Base-by-base conservation (phyloP, 1,284 basidiomycete species). In the Cutaneotrichosporon cutaneum region DNA sequence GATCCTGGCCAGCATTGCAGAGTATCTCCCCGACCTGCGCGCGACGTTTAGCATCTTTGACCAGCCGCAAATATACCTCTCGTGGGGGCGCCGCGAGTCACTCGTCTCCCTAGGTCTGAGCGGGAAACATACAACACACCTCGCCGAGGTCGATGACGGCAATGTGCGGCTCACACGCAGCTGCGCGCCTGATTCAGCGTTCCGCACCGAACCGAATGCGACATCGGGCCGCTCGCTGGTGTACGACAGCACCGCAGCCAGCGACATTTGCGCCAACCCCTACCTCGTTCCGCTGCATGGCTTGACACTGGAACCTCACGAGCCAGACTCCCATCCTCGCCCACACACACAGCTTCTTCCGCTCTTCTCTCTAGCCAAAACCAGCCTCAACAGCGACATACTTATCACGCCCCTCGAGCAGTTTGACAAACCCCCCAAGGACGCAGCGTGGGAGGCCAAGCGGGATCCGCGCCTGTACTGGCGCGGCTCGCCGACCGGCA, bases 341-440 rank as follows among this genome's bases (percentile, higher is more conserved):
- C 78, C 77, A 14, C 77, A 78, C 54, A 76, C 76, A 1, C 69
- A 74, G 45, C 70, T 78, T 1, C 58, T 79, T 2, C 79, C 79
- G 0, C 60, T 80, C 3, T 79, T 80, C 69, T 76, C 75, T 62
- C 65, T 77, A 3, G 76, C 78, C 13, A 79, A 79, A 58, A 80
- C 79, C 0, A 71, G 72, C 0, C 70, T 79, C 66, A 80, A 80
- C 65, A 77, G 80, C n/a, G 82, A 82, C 59, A 81, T 83, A 54
- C 73, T 82, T 7, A 74, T 79, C 56, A 81, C 81, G 13, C 82
- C 82, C 2, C 74, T 82, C 4, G 81, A 83, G 56, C 82, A 82
- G 64, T 82, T 81, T 67, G 64, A 63, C 51, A 73, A 80, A 58
- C 52, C 50, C 2, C 62, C 72, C 3, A 77, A 78, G 0, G 81